Conservation (phyloP, 2,329 filamentous ascomycete species). For the Tolypocladium pustulatum region DNA sequence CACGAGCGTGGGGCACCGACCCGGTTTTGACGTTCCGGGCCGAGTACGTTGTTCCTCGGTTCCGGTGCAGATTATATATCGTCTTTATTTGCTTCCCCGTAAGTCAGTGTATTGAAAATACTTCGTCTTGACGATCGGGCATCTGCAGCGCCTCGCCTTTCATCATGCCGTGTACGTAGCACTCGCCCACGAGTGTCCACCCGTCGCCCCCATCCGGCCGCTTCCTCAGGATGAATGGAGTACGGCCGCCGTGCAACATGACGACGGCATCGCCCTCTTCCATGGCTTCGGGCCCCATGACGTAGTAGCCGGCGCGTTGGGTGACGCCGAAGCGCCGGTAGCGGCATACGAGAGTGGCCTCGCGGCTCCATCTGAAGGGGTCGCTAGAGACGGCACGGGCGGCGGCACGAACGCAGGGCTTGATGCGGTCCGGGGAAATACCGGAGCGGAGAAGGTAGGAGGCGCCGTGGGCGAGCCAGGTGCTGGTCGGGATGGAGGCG, state of each 20-base stretch:
- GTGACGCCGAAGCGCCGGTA: conserved; percentile 22
- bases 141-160: conserved; percentile 18
- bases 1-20: neutral
- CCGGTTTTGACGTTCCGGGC: neutral
- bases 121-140: conserved; percentile 13
- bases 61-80: neutral
- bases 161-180: conserved; percentile 27
- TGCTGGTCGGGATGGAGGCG: conserved; percentile 10
- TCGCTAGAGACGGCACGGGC: conserved; percentile 13
- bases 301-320: conserved; percentile 14
- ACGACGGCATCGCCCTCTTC: conserved; percentile 18
- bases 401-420: conserved; percentile 13
- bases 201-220: conserved; percentile 1
- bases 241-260: conserved; percentile 20
- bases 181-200: conserved; percentile 23
- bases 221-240: conserved; percentile 19
- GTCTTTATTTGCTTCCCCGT: neutral
- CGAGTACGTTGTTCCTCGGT: neutral
- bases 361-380: conserved; percentile 23
- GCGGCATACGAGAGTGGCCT: conserved; percentile 22
- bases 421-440: conserved; percentile 4
- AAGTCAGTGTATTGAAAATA: conserved; percentile 17
- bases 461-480: conserved; percentile 20
- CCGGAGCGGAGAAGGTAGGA: conserved; percentile 18
- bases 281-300: conserved; percentile 21